phyloP scores from a whole-genome alignment of 352 stramenopile genomes.

The Elongisporangium anandrum region DNA sequence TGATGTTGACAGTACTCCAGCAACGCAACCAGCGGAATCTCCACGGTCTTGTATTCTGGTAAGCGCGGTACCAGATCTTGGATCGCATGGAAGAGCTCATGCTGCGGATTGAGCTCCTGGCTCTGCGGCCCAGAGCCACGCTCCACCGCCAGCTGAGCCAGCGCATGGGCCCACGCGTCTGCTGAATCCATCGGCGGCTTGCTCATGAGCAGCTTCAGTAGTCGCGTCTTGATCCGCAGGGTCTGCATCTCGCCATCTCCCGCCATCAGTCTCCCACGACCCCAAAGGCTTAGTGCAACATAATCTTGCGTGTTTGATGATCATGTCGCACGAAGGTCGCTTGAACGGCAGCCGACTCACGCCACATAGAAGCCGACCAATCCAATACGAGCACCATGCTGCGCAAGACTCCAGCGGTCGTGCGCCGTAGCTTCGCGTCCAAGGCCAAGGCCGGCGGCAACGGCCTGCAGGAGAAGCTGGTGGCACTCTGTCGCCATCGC shows the following conservation, averaged over 20 bases:
- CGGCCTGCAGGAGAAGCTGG: conserved; percentile 67
- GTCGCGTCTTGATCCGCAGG: conserved; percentile 1
- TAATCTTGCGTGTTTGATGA: neutral
- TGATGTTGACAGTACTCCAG: conserved; percentile 20
- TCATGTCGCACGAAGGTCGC: conserved; percentile 12
- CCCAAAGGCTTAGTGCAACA: neutral
- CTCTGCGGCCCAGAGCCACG: neutral
- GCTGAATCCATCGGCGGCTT: conserved; percentile 17
- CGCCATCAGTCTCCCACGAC: neutral
- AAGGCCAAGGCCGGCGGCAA: conserved; percentile 13
- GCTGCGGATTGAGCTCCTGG: conserved; percentile 3
- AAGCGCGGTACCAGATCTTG: conserved; percentile 36
- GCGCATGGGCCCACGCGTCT: conserved; percentile 13
- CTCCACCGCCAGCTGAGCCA: conserved; percentile 10
- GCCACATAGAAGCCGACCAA: neutral
- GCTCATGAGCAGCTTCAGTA: conserved; percentile 24
- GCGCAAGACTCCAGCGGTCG: conserved; percentile 1
- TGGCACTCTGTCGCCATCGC: conserved; percentile 83
- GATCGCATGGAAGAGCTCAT: conserved; percentile 22
- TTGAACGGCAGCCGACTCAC: conserved; percentile 8
- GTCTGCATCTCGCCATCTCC: conserved; percentile 1
- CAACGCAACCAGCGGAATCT: conserved; percentile 21
- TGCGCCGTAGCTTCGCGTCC: conserved; percentile 29
- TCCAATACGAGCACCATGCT: conserved; percentile 8
- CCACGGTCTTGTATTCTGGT: conserved; percentile 35